These are phyloP conservation scores for Monilinia laxa DNA, from an alignment of 2,329 filamentous ascomycete species.

Conservation along the genomic window DNA sequence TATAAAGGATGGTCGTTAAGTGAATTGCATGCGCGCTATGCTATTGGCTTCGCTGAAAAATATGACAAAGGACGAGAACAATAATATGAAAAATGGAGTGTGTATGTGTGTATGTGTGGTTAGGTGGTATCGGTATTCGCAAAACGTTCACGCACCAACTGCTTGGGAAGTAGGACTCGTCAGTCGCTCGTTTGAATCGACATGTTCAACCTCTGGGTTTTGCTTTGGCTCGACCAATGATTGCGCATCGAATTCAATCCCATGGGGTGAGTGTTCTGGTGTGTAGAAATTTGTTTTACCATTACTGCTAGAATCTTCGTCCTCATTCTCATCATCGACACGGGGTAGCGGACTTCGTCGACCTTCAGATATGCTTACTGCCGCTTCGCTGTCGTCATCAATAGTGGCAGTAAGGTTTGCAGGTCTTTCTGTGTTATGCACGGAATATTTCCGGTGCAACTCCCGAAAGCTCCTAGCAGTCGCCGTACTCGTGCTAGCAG, in stretches of 20 bases:
- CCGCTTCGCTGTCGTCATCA: constrained; percentile 58
- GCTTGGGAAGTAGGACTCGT: constrained; percentile 14
- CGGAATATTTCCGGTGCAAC: constrained; percentile 59
- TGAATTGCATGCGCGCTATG: constrained; percentile 16
- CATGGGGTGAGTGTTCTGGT: constrained; percentile 24
- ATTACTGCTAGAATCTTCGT: constrained; percentile 25
- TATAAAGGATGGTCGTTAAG: constrained; percentile 20
- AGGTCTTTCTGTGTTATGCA: constrained; percentile 47
- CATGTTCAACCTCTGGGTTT: not conserved
- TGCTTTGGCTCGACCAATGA: constrained; percentile 9
- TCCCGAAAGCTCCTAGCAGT: constrained; percentile 66
- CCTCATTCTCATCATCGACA: constrained; percentile 42
- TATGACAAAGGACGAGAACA: constrained; percentile 17
- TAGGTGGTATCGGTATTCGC: not conserved
- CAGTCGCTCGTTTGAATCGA: constrained; percentile 11
- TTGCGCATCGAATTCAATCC: constrained; percentile 5
- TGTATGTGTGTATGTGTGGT: not conserved
- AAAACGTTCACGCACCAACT: not conserved
- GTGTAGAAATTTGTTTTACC: constrained; percentile 27
- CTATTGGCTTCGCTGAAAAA: constrained; percentile 1
- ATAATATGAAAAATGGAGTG: constrained; percentile 2
- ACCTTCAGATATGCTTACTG: constrained; percentile 60
- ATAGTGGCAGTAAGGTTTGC: constrained; percentile 25
- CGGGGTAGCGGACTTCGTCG: constrained; percentile 56
- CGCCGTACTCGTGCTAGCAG: constrained; percentile 64